Evolutionary conservation across 106 monocot species (phyloP).

Genomic region (Dioscorea alata): DNA sequence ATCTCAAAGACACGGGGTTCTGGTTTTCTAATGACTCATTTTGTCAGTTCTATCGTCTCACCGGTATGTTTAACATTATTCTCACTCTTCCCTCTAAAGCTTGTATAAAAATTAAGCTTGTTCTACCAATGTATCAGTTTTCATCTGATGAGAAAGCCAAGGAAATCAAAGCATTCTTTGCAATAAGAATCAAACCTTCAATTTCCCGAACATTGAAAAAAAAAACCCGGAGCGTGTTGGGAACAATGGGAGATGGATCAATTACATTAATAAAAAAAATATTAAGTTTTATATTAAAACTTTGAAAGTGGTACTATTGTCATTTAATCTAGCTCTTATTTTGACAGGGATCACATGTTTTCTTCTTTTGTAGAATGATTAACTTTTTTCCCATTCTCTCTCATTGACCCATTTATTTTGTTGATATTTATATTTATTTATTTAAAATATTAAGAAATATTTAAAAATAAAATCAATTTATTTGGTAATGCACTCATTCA

Average conservation of each 20-base stretch:
- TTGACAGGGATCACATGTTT: too few relatives aligned
- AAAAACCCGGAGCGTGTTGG: slow-evolving; percentile 24
- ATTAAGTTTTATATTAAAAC: too few relatives aligned
- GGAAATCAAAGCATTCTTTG: slow-evolving; percentile 30
- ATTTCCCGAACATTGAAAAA: slow-evolving; percentile 28
- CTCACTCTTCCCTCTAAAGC: background rate
- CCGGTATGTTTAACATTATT: slow-evolving; percentile 21
- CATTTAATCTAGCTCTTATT: too few relatives aligned
- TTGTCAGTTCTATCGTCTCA: slow-evolving; percentile 50
- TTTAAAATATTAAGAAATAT: too few relatives aligned
- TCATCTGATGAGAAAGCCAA: slow-evolving; percentile 22
- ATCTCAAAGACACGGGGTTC: slow-evolving; percentile 72
- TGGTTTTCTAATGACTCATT: slow-evolving; percentile 37
- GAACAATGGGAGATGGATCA: slow-evolving; percentile 22
- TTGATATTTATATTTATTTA: too few relatives aligned
- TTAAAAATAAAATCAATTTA: too few relatives aligned
- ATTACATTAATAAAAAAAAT: slow-evolving; percentile 9
- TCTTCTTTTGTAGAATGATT: too few relatives aligned
- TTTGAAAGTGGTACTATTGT: too few relatives aligned
- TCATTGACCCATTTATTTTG: too few relatives aligned
- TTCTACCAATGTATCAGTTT: slow-evolving; percentile 10
- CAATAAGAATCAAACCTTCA: slow-evolving; percentile 18
- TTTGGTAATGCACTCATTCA: too few relatives aligned
- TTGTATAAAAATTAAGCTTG: background rate
- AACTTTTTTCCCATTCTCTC: too few relatives aligned